A percentile compares a stretch with the other conserved stretches of the same genome.
Conservation (phyloP, 169 alveolate genomes). For the Eimeria praecox region DNA sequence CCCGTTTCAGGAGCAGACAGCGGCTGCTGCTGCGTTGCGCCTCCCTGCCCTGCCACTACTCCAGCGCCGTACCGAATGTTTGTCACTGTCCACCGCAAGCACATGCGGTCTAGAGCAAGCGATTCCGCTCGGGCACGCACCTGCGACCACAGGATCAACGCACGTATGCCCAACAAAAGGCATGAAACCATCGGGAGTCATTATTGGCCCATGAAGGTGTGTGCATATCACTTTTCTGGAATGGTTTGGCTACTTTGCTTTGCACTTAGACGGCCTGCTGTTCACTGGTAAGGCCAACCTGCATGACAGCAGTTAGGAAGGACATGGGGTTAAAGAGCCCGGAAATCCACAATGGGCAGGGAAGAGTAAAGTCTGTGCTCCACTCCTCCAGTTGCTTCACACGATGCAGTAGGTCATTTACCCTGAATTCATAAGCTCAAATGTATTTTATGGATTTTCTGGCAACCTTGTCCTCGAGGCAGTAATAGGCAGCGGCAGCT, state of each 20-base stretch:
- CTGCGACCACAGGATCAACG: constrained; percentile 15
- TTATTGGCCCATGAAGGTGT: neutral
- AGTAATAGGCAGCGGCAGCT: neutral
- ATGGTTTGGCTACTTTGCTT: neutral
- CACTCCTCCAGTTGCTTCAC: constrained; percentile 91
- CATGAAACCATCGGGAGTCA: neutral
- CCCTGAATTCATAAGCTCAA: constrained; percentile 59
- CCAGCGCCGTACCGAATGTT: constrained; percentile 86
- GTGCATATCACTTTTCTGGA: neutral
- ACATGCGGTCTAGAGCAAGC: constrained; percentile 95
- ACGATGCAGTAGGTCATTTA: constrained; percentile 92
- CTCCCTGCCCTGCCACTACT: constrained; percentile 16
- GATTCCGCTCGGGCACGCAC: constrained; percentile 94
- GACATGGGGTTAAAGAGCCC: constrained; percentile 98
- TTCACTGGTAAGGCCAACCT: constrained; percentile 77
- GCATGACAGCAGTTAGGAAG: constrained; percentile 97
- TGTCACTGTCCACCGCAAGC: constrained; percentile 86
- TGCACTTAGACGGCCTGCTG: neutral
- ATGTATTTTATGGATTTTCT: neutral
- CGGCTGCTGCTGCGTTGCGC: constrained; percentile 50
- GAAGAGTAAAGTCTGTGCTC: constrained; percentile 91
- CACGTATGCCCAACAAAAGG: neutral
- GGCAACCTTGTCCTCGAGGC: neutral
- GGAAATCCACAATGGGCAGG: constrained; percentile 89
- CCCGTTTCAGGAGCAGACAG: constrained; percentile 92